Evolutionary conservation across 257 asterid genomes (phyloP), one percentile per base, ranked within the genome.

Genomic region (Solanum corneliomulleri): DNA sequence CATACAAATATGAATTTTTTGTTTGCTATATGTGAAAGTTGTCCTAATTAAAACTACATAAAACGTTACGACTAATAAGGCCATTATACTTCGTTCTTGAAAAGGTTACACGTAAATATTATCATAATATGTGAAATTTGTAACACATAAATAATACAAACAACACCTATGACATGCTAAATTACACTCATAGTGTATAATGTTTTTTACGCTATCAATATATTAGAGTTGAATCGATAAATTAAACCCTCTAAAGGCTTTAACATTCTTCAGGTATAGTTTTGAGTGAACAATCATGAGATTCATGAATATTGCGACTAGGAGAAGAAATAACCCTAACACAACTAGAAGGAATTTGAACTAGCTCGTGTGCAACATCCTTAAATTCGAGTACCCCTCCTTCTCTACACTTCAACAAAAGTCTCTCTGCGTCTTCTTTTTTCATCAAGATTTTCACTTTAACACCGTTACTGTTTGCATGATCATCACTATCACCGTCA

Each of bases 381-480:
- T 77, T 64, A 23, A 88, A 41, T 33, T 85, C 87, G 64, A 91
- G 91, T 84, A 80, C 77, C 41, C 90, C 82, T 37, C 91, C 89
- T 5, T 89, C 89, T 41, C 82, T 88, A 76, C 90, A 88, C 74
- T 87, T 91, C 44, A 90, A 80, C 4, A 91, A 41, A 21, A 91
- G 39, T n/a, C 88, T 84, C 13, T 39, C 66, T 16, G 91, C 91
- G 64, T 91, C 91, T 87, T 84, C 88, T 37, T 86, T 91, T 12
- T 47, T 91, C 90, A 91, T 86, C 87, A 86, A 20, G 10, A 91
- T 44, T 86, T 89, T 91, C 27, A 91, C 83, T 85, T 25, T 88
- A 8, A 58, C 27, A 14, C 64, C 44, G 1, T 4, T 6, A 29
- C 11, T 25, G 11, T 35, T 64, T 10, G 52, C 81, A 9, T 14